Base-by-base conservation (phyloP, 495 filamentous ascomycete genomes). In the Penicillium steckii region DNA sequence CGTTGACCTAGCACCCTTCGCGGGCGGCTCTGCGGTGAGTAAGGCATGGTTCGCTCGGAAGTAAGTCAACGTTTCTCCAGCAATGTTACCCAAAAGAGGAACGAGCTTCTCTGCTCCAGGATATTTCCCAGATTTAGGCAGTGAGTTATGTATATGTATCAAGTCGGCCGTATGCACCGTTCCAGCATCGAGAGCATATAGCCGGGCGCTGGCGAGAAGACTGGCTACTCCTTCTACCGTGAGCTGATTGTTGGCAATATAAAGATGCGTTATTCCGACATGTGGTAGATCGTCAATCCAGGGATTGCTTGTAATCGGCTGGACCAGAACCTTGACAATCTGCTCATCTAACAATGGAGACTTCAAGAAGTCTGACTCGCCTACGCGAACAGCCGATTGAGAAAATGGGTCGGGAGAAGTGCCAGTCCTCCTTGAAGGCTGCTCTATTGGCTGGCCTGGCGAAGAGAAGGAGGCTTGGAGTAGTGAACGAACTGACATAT, bases 201-300 rank as follows among this genome's bases (percentile, higher is more conserved):
- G 66, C 47, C 74, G 62, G 51, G 60, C 65, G 21, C 81, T 77
- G 48, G 71, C 60, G 21, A 85, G 46, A 15, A 87, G 70, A 35
- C 73, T 77, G 6, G 78, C 78, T 12, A 79, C 65, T 10, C 80
- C 83, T 57, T 82, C 79, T 1, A 82, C 75, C 13, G 78, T 81
- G 30, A 88, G 69, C 8, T 68, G 69, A 51, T 88, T 88, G 29
- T 82, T 69, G 22, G 81, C 69, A 18, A 85, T 76, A 57, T 80
- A 81, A 6, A 85, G 70, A 64, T 85, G 82, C 0, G 81, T 85
- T 25, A 85, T 76, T 3, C 82, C 82, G 4, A 63, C 61, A 55
- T 73, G 61, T n/a, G 76, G 64, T 6, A 80, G 55, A 49, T 80
- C 74, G 42, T 84, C 80, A 26, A 83, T 72, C 55, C 79, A 76